Evolutionary conservation across 2,329 filamentous ascomycete species (phyloP).

Genomic region (Neoarthrinium moseri): DNA sequence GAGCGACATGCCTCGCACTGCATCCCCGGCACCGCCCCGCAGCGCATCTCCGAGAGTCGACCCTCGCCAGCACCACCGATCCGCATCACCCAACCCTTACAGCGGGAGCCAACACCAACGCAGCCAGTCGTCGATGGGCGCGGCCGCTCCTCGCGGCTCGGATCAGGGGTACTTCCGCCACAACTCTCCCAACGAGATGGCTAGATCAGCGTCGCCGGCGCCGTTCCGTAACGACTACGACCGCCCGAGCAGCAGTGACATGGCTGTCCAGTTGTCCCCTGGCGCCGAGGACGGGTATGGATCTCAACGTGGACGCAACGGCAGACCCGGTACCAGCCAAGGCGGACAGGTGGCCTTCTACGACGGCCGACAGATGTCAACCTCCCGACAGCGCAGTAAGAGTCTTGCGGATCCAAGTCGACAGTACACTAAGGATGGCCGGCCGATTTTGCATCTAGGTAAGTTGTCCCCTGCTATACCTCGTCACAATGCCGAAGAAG

Average conservation of each 20-base stretch:
- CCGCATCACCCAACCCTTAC: conserved; percentile 66
- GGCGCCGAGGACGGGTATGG: conserved; percentile 57
- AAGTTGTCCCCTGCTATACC: conserved; percentile 43
- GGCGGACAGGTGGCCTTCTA: conserved; percentile 56
- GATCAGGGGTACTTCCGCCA: conserved; percentile 52
- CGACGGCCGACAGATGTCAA: conserved; percentile 43
- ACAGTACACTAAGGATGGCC: conserved; percentile 81
- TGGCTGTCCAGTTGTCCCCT: conserved; percentile 65
- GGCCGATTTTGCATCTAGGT: conserved; percentile 92
- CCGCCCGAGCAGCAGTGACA: conserved; percentile 51
- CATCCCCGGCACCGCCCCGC: conserved; percentile 69
- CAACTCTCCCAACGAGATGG: conserved; percentile 48
- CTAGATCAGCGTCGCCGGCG: conserved; percentile 46
- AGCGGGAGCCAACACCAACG: conserved; percentile 30
- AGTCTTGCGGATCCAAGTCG: conserved; percentile 81
- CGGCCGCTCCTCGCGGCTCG: conserved; percentile 43
- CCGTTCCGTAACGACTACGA: conserved; percentile 44
- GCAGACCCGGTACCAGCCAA: conserved; percentile 47
- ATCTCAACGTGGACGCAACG: conserved; percentile 44
- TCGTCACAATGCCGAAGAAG: background rate
- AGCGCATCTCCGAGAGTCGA: conserved; percentile 59
- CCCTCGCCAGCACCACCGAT: conserved; percentile 40
- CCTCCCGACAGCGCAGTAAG: conserved; percentile 66
- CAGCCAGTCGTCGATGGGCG: conserved; percentile 34
- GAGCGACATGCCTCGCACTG: conserved; percentile 55